Evolutionary conservation across 805 yeast genomes (phyloP), one percentile per base, ranked within the genome.

Genomic region (Hanseniaspora meyeri): DNA sequence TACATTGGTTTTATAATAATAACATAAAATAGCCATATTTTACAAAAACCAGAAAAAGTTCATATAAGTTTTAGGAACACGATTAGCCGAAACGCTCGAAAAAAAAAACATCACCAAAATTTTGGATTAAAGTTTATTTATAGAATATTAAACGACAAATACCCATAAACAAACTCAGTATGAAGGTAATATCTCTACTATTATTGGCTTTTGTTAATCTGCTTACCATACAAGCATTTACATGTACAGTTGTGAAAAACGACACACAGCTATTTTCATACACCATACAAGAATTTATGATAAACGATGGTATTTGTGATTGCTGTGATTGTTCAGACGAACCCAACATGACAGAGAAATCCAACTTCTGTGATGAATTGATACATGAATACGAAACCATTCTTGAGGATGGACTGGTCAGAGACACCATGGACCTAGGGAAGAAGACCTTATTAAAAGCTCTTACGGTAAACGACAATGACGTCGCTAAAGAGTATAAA

Each of bases 261-360:
- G 11, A 42, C 29, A 24, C 9, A 16, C 31, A 19, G 29, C 10
- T 20, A 11, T 20, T 46, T 16, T 79, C 61, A 63, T 73, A 74
- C 10, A 78, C 73, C 60, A 76, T 93, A 14, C 83, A 88, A 5
- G 75, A 82, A 8, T 79, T 73, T 62, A 77, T 81, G 58, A 85
- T 93, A 17, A 81, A 83, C 63, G 98, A 93, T 69, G 97, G 97
- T 0, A 81, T 83, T 2, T 93, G 98, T 71, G 98, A 93, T 66
- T 93, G 98, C 68, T 93, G 98, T 69, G 98, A 93, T 70, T 97
- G 98, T 9, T 77, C 88, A 1, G 98, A 93, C 69, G 98, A 93
- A 67, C 67, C 37, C 11, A 12, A 20, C 4, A 24, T 20, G 17
- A 14, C 20, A 14, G 16, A 60, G 59, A 43, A 58, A 54, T 34